A percentile compares a stretch with the other conserved stretches of the same genome.
phyloP scores from a whole-genome alignment of 2,329 filamentous ascomycete species.

The Xylariales sp. region DNA sequence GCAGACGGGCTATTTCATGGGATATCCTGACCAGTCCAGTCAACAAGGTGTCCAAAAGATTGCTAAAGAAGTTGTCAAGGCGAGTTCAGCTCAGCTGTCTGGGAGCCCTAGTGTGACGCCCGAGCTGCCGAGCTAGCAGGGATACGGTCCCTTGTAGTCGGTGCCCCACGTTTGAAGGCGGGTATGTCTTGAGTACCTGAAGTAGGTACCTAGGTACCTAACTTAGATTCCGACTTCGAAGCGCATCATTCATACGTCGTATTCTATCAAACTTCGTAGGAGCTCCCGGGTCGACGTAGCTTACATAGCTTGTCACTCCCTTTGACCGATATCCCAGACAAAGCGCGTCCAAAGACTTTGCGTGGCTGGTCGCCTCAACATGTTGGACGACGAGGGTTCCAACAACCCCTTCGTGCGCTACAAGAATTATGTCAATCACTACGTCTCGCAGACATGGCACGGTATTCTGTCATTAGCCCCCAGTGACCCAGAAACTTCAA shows the following conservation, averaged over 20 bases:
- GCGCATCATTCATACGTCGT: not conserved
- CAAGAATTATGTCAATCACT: slow-evolving; percentile 35
- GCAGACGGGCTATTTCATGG: not conserved
- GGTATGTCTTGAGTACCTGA: no score
- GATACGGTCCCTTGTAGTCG: no score
- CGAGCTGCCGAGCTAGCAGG: no score
- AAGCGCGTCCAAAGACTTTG: not conserved
- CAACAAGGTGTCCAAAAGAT: not conserved
- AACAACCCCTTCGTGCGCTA: slow-evolving; percentile 36
- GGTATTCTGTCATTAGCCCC: slow-evolving; percentile 18
- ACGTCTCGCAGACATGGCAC: slow-evolving; percentile 28
- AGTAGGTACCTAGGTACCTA: no score
- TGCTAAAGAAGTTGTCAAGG: no score
- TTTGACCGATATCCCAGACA: not conserved
- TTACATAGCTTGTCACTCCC: not conserved
- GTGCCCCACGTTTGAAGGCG: no score
- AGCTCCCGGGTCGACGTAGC: not conserved
- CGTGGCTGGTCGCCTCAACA: not conserved
- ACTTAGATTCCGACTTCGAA: no score
- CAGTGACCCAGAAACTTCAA: slow-evolving; percentile 1
- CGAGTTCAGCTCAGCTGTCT: no score
- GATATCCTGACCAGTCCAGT: not conserved
- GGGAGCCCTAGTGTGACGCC: no score
- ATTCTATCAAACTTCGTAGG: not conserved
- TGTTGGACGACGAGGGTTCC: slow-evolving; percentile 5